Base-by-base conservation (phyloP, 23 red algal species). In the Gracilaria gracilis region DNA sequence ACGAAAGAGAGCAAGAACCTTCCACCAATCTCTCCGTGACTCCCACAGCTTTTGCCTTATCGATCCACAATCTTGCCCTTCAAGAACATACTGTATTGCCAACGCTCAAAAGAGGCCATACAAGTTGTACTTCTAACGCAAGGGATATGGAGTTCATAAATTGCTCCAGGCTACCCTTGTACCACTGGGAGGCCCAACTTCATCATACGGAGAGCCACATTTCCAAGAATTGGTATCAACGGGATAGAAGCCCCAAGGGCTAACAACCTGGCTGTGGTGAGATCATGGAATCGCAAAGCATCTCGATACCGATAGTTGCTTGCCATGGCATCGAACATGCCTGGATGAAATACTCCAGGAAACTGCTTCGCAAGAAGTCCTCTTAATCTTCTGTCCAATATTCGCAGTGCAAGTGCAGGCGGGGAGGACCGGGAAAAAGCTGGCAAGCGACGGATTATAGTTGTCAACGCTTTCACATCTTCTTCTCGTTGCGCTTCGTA, bases 381-480 rank as follows among this genome's bases (percentile, higher is more conserved):
- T 13, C 59, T 2, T 31, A 29, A 1, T 62, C 19, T 62, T 9
- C 24, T 28, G 59, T 62, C 24, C 24, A 9, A 62, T 62, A 62
- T 13, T 31, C 24, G 59, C 29, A 58, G 54, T 2, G 16, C 8
- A 58, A 58, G 54, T 12, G 7, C 54, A 58, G 19, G 2, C 7
- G 54, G 19, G 23, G 16, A 20, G 5, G 54, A 3, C 5, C 54
- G 7, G 5, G 54, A 58, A 13, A 62, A 62, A 62, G 59, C 13
- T 4, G 21, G 27, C 13, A 62, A 4, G 24, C 59, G 9, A 19
- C 59, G 59, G 6, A 40, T 57, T 2, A 93, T 46, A 51, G 29
- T 39, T 32, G 54, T 87, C 80, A 93, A 67, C 67, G 81, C 91
- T 53, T 49, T 61, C 28, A 80, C 37, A 28, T 93, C 91, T 21